phyloP scores from a whole-genome alignment of 1,284 basidiomycete species.

The Cryptococcus jaspeensis region DNA sequence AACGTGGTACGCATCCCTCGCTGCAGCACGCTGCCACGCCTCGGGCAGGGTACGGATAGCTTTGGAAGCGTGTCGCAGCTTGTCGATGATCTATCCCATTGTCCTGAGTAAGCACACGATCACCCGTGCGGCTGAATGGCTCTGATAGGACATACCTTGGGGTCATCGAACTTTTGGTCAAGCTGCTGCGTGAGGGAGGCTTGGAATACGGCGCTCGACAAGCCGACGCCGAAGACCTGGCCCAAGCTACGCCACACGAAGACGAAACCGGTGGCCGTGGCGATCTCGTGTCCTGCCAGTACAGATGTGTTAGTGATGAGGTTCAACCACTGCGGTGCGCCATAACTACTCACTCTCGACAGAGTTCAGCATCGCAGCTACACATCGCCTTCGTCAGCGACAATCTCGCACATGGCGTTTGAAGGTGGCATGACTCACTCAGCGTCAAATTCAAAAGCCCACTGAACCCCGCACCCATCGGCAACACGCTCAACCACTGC shows the following conservation, averaged over 20 bases:
- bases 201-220: conserved; percentile 33
- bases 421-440: conserved; percentile 11
- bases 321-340: no score
- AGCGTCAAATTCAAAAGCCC: conserved; percentile 26
- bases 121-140: background rate
- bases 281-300: conserved; percentile 21
- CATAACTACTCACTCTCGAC: conserved; percentile 21
- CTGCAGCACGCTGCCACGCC: conserved; percentile 13
- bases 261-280: conserved; percentile 27
- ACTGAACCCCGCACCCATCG: conserved; percentile 33
- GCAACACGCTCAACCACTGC: conserved; percentile 30
- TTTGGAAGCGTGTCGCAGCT: conserved; percentile 24
- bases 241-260: conserved; percentile 32
- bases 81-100: conserved; percentile 17
- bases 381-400: conserved; percentile 1
- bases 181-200: conserved; percentile 19
- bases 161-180: conserved; percentile 13
- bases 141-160: conserved; percentile 11
- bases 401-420: no score
- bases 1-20: conserved; percentile 22
- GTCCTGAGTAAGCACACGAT: background rate
- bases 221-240: conserved; percentile 32
- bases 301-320: background rate
- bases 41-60: conserved; percentile 20
- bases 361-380: conserved; percentile 29